Base-by-base conservation (phyloP, 2,329 filamentous ascomycete genomes). In the Cucurbitaria berberidis region DNA sequence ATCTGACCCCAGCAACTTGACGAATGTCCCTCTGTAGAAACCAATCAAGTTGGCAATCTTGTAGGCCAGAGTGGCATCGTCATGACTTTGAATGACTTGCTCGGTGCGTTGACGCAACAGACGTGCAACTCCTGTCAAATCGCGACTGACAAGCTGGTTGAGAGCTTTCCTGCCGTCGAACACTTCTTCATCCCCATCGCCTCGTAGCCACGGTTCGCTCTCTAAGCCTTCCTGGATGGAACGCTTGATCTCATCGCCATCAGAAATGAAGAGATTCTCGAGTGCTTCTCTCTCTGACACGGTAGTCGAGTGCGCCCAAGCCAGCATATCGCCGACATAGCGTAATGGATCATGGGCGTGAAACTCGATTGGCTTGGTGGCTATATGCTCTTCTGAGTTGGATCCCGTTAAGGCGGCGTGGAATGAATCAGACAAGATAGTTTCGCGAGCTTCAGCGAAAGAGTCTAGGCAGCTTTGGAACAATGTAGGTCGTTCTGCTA, bases 291-390 rank as follows among this genome's bases (percentile, higher is more conserved):
- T 85, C 74, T 99, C 95, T 27, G 93, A 96, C 1, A 99, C 95
- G 0, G 93, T 89, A 2, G 93, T 90, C 0, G 95, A 96, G 73
- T 99, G 95, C 5, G 89, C 87, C 95, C 95, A 99, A 5, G 95
- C 95, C 13, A 99, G 83, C 93, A 99, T 99, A 70, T 99, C 95
- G 47, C 95, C 92, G 2, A 96, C 87, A 73, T 98, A 98, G 18
- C 95, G 86, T 22, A 98, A 78, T 1, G 91, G 88, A 68, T 99
- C 95, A 71, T 98, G 93, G 0, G 95, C 93, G 10, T 88, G 89
- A 64, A 98, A 85, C 70, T 99, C 93, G 59, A 99, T 99, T 0
- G 95, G 93, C 70, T 98, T 97, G 2, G 83, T 72, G 16, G 68
- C 64, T 35, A 73, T 83, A 21, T 79, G 77, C 57, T 89, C 84